These are phyloP conservation scores for Plasmodium yoelii DNA, from an alignment of 169 alveolate genomes.

Conservation along the genomic window DNA sequence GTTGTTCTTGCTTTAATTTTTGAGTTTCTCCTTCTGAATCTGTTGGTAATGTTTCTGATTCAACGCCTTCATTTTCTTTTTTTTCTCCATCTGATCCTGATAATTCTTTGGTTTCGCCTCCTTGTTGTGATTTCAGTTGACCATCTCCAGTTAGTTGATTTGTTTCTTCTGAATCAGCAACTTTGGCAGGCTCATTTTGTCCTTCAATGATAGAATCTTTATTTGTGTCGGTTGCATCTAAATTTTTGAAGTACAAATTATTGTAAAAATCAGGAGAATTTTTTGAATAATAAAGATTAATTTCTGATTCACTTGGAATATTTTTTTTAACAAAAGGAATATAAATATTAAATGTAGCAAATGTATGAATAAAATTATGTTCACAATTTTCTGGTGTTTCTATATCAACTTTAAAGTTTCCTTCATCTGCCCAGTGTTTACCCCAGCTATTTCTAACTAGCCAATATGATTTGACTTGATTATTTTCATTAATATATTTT, in stretches of 20 bases:
- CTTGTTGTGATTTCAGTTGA: not conserved
- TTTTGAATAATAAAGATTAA: slow-evolving; percentile 8
- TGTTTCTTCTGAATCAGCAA: not conserved
- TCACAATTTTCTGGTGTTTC: slow-evolving; percentile 14
- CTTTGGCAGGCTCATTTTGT: not conserved
- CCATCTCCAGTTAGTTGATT: not conserved
- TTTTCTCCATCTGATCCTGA: not conserved
- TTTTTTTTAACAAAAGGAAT: not conserved
- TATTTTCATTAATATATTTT: slow-evolving; percentile 10
- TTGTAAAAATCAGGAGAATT: slow-evolving; percentile 39
- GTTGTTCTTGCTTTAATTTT: not conserved
- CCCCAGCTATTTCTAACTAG: slow-evolving; percentile 55
- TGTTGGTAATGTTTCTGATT: not conserved
- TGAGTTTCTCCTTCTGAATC: not conserved
- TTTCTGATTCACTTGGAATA: not conserved
- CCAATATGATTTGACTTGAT: slow-evolving; percentile 39
- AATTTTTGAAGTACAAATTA: slow-evolving; percentile 13
- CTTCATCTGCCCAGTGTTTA: slow-evolving; percentile 43
- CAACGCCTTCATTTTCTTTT: not conserved
- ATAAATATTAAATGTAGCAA: slow-evolving; percentile 15
- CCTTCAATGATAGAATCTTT: not conserved
- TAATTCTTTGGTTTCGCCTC: not conserved
- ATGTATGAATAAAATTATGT: slow-evolving; percentile 20
- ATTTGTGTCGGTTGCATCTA: not conserved
- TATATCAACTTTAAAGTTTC: slow-evolving; percentile 56